phyloP scores from a whole-genome alignment of 345 rosid species.

The Bruguiera parviflora region DNA sequence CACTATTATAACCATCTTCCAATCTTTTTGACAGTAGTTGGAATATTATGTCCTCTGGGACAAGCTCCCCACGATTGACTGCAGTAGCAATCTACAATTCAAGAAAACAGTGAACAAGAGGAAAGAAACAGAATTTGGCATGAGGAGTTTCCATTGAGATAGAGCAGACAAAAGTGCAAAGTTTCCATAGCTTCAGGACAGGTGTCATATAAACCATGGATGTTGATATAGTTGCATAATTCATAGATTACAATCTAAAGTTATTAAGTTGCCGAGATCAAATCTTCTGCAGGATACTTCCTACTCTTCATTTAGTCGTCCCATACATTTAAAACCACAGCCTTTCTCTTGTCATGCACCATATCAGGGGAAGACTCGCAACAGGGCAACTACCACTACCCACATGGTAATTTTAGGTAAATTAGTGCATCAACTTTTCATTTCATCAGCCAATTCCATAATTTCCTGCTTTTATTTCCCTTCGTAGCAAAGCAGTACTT shows the following conservation, averaged over 20 bases:
- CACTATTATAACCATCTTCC: conserved; percentile 69
- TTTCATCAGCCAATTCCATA: too few species aligned
- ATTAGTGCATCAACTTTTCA: too few species aligned
- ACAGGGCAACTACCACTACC: too few species aligned
- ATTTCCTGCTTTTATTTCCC: too few species aligned
- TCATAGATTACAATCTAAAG: neutral
- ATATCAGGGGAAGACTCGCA: too few species aligned
- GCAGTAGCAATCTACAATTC: conserved; percentile 48
- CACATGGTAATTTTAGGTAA: too few species aligned
- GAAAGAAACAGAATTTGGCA: neutral
- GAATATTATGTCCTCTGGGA: conserved; percentile 65
- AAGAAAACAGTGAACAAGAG: neutral
- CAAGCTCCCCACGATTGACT: conserved; percentile 63
- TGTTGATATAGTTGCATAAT: neutral
- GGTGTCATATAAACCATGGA: neutral
- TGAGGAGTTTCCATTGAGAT: neutral
- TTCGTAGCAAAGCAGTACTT: too few species aligned
- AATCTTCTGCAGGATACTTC: too few species aligned
- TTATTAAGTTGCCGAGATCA: too few species aligned
- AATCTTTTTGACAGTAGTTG: conserved; percentile 71
- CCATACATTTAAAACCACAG: too few species aligned
- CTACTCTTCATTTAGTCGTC: too few species aligned
- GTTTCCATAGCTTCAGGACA: neutral
- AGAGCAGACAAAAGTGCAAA: neutral
- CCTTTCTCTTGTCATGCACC: too few species aligned